phyloP scores from a whole-genome alignment of 2,329 filamentous ascomycete species.

The Atkinsonella hypoxylon region DNA sequence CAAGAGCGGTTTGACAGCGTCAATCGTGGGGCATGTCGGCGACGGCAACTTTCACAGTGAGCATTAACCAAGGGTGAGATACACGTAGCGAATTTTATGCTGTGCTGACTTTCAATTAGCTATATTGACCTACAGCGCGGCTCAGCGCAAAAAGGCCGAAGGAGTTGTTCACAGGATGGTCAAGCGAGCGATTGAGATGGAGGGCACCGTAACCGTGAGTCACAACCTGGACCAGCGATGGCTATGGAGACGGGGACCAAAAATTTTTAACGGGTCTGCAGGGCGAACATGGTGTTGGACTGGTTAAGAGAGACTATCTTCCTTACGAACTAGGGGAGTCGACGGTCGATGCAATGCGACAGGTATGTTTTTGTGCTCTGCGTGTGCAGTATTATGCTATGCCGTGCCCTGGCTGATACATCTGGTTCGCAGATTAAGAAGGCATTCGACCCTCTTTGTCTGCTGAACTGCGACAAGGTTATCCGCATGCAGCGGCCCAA shows the following conservation, averaged over 20 bases:
- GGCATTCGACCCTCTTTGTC: slow-evolving; percentile 63
- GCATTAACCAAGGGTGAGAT: slow-evolving; percentile 10
- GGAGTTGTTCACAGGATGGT: slow-evolving; percentile 72
- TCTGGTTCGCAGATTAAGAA: slow-evolving; percentile 51
- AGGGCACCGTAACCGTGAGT: slow-evolving; percentile 63
- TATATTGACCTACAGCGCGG: slow-evolving; percentile 50
- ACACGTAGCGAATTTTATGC: background rate
- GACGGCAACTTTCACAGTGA: slow-evolving; percentile 67
- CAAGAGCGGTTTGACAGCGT: slow-evolving; percentile 30
- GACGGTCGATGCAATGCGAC: slow-evolving; percentile 74
- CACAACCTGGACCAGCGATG: too few species aligned
- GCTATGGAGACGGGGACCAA: background rate
- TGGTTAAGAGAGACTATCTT: slow-evolving; percentile 78
- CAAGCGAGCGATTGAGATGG: slow-evolving; percentile 71
- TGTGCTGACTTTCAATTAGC: slow-evolving; percentile 19
- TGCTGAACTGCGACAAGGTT: slow-evolving; percentile 60
- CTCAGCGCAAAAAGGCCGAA: slow-evolving; percentile 54
- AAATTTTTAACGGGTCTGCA: slow-evolving; percentile 17
- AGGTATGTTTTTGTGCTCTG: slow-evolving; percentile 34
- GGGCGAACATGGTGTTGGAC: slow-evolving; percentile 73
- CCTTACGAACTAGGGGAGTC: slow-evolving; percentile 62
- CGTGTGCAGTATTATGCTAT: background rate
- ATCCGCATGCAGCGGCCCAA: slow-evolving; percentile 43
- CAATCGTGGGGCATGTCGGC: slow-evolving; percentile 60
- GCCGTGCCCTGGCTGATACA: background rate